phyloP scores from a whole-genome alignment of 805 yeast genomes.

The Lachancea thermotolerans region DNA sequence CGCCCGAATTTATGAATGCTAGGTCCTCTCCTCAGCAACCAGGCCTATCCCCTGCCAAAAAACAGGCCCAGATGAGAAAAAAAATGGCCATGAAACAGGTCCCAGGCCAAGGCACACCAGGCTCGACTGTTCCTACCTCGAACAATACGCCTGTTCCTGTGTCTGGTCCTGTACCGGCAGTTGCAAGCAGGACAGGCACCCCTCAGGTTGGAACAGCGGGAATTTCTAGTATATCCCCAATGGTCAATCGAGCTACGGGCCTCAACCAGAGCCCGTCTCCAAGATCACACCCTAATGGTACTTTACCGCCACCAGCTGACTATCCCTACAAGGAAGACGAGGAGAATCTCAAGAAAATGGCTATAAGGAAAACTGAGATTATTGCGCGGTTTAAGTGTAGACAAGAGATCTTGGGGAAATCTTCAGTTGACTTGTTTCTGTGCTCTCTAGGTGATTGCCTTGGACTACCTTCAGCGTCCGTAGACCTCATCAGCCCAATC shows the following conservation, averaged over 20 bases:
- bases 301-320: constrained; percentile 9
- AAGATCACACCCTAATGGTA: constrained; percentile 10
- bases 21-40: constrained; percentile 13
- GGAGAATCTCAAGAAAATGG: constrained; percentile 22
- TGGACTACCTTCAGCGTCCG: constrained; percentile 26
- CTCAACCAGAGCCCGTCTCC: constrained; percentile 10
- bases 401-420: constrained; percentile 26
- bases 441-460: constrained; percentile 29
- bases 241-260: constrained; percentile 5
- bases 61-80: constrained; percentile 5
- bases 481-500: constrained; percentile 20
- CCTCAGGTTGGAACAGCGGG: constrained; percentile 9
- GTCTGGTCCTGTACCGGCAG: constrained; percentile 6
- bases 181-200: constrained; percentile 18
- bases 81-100: constrained; percentile 7
- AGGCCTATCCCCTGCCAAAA: constrained; percentile 14
- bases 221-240: constrained; percentile 8
- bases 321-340: constrained; percentile 30
- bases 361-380: constrained; percentile 27
- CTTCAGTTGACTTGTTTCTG: constrained; percentile 29
- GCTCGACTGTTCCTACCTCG: constrained; percentile 12
- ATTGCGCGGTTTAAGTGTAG: constrained; percentile 30
- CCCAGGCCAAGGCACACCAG: constrained; percentile 12
- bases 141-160: constrained; percentile 12
- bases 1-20: constrained; percentile 12